Evolutionary conservation across 495 filamentous ascomycete species (phyloP).

Genomic region (Entonaema liquescens): DNA sequence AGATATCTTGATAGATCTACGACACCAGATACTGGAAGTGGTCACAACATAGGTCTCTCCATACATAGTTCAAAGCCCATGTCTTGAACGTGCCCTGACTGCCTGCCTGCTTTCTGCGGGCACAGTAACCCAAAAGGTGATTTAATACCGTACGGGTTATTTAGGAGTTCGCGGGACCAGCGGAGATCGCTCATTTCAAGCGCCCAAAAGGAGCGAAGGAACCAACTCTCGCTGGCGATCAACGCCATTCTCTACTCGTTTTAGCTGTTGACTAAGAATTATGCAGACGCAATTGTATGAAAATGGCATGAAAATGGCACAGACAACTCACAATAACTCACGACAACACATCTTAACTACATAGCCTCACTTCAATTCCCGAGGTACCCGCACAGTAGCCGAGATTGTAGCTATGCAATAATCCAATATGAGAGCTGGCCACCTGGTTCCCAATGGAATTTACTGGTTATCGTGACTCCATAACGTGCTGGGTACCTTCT

Average conservation of each 20-base stretch:
- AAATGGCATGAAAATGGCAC: slow-evolving; percentile 5
- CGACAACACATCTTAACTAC: neutral
- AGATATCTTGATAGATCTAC: slow-evolving; percentile 12
- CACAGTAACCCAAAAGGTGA: slow-evolving; percentile 6
- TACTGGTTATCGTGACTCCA: neutral
- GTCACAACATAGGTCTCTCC: neutral
- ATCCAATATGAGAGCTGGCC: neutral
- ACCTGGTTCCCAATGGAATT: neutral
- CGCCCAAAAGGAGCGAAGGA: slow-evolving; percentile 21
- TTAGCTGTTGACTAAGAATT: slow-evolving; percentile 24
- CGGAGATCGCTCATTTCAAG: slow-evolving; percentile 34
- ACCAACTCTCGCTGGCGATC: slow-evolving; percentile 30
- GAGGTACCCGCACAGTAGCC: neutral
- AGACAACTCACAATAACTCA: neutral
- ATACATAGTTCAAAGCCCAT: slow-evolving; percentile 1
- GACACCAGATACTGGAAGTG: neutral
- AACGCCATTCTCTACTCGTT: slow-evolving; percentile 23
- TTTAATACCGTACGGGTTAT: neutral
- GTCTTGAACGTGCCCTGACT: slow-evolving; percentile 19
- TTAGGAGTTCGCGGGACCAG: slow-evolving; percentile 17
- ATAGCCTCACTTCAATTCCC: slow-evolving; percentile 2
- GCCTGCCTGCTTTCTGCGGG: slow-evolving; percentile 29
- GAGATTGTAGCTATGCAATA: neutral
- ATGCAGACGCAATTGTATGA: slow-evolving; percentile 19
- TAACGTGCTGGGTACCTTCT: neutral